Base-by-base conservation (phyloP, 2,329 filamentous ascomycete genomes). In the Beauveria brongniartii region DNA sequence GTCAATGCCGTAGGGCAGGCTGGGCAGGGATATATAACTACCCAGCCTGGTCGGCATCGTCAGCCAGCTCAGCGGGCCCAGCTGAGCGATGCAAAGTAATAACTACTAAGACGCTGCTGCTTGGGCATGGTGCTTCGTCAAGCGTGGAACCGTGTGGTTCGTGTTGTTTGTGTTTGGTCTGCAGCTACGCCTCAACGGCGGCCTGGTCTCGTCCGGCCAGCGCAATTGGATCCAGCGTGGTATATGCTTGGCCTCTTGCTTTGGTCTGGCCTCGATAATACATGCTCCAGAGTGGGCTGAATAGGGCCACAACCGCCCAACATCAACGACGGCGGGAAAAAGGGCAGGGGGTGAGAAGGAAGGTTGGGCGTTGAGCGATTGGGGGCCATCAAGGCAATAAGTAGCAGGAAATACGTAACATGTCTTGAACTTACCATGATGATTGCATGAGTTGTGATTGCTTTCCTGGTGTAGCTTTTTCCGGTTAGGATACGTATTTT, bases 171-270 rank as follows among this genome's bases (percentile, higher is more conserved):
- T 53, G 48, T 37, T 22, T 52, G 40, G 26, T 34, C 10, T 43
- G 56, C 56, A 52, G 56, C 56, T 40, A 52, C 56, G 24, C 22
- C 26, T 34, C 24, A 3, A 34, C 4, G 20, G 52, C 26, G 56
- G 56, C 24, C 56, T 59, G 56, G 56, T 59, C 56, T 44, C 34
- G 12, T 59, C 37, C 24, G 55, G 46, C 55, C 55, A 51, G 46
- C 55, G 46, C 55, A 22, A 20, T 10, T 28, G 16, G 18, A 46
- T 46, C 41, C 10, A 5, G 24, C 12, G 40, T 8, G n/a, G 55
- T 30, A 24, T 58, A 20, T 58, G 22, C 22, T 40, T 43, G 47
- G 37, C 37, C 47, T 44, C 37, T 41, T 41, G 54, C 16, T 37
- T 20, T n/a, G 55, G 55, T 26, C 44, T 48, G 55, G 55, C 43